Evolutionary conservation across 2,329 filamentous ascomycete genomes (phyloP).

Genomic region (Penicillium sp.): DNA sequence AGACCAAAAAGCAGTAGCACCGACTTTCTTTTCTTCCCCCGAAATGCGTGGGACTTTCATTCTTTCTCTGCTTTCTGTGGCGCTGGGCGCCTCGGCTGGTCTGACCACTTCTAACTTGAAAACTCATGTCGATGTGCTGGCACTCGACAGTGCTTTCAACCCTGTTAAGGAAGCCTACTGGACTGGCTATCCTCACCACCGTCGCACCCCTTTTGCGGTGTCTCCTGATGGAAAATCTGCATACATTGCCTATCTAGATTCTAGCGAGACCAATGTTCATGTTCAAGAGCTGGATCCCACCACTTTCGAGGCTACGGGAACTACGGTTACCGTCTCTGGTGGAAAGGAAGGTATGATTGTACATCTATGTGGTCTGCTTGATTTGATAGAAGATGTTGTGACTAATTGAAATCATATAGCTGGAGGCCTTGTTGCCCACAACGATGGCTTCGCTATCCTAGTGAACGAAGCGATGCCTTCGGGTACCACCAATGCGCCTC

Average conservation of each 20-base stretch:
- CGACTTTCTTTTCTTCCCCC: conserved; percentile 13
- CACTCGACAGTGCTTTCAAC: conserved; percentile 60
- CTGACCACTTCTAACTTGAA: conserved; percentile 40
- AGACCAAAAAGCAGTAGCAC: conserved; percentile 17
- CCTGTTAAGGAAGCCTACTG: conserved; percentile 66
- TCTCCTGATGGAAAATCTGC: conserved; percentile 65
- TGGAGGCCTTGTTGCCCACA: conserved; percentile 65
- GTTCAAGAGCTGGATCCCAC: conserved; percentile 62
- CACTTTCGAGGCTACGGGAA: conserved; percentile 62
- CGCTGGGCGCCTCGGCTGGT: conserved; percentile 32
- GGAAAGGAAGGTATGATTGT: conserved; percentile 57
- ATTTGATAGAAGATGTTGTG: background rate
- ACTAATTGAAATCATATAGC: conserved; percentile 40
- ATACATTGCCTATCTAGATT: conserved; percentile 66
- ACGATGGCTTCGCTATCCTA: conserved; percentile 68
- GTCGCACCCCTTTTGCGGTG: conserved; percentile 67
- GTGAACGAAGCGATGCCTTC: conserved; percentile 63
- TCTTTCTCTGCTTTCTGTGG: conserved; percentile 35
- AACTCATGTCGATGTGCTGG: conserved; percentile 52
- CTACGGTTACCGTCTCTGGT: conserved; percentile 58
- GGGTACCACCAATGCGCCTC: conserved; percentile 55
- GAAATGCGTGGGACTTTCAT: conserved; percentile 34
- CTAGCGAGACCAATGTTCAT: conserved; percentile 61
- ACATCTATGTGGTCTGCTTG: background rate
- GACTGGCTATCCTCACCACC: conserved; percentile 66